Percentiles rank a stretch among this genome's conserved stretches.
These are phyloP conservation scores for Epichloe glyceriae DNA, from an alignment of 2,329 filamentous ascomycete species.

Conservation along the genomic window DNA sequence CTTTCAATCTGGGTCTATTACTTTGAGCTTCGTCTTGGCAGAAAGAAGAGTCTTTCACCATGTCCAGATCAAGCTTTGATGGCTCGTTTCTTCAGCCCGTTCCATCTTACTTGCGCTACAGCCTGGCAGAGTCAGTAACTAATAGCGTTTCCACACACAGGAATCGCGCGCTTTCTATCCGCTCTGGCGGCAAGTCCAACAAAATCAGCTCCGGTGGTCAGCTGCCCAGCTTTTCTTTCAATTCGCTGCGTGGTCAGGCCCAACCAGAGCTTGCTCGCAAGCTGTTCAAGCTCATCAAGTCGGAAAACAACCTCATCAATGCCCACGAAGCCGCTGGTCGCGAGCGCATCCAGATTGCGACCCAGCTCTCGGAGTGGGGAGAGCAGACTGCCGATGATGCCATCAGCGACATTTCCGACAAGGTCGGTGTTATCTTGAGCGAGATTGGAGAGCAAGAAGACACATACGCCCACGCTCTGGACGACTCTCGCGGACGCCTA, in stretches of 20 bases:
- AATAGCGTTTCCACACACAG: slow-evolving; percentile 27
- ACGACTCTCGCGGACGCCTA: slow-evolving; percentile 69
- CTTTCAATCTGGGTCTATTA: background rate
- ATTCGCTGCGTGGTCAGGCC: slow-evolving; percentile 68
- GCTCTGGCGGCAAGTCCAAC: slow-evolving; percentile 47
- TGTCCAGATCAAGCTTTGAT: slow-evolving; percentile 22
- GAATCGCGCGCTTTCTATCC: slow-evolving; percentile 64
- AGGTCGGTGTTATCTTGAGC: slow-evolving; percentile 80
- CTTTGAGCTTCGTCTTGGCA: background rate
- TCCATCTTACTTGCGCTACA: slow-evolving; percentile 9
- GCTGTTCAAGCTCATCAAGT: slow-evolving; percentile 88
- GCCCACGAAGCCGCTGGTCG: slow-evolving; percentile 75
- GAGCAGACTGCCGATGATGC: slow-evolving; percentile 80
- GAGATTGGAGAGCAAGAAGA: slow-evolving; percentile 95
- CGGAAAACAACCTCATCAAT: slow-evolving; percentile 75
- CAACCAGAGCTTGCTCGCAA: slow-evolving; percentile 83
- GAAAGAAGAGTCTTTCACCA: slow-evolving; percentile 5
- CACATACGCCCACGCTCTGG: slow-evolving; percentile 68
- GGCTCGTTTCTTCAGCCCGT: slow-evolving; percentile 12
- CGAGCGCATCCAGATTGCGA: slow-evolving; percentile 73
- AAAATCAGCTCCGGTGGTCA: slow-evolving; percentile 24
- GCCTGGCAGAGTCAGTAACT: slow-evolving; percentile 13
- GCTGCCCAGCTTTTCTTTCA: slow-evolving; percentile 67
- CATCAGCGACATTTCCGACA: slow-evolving; percentile 84
- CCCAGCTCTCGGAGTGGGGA: slow-evolving; percentile 92